Evolutionary conservation across 1,284 basidiomycete genomes (phyloP).

Genomic region (Rhodotorula sp.): DNA sequence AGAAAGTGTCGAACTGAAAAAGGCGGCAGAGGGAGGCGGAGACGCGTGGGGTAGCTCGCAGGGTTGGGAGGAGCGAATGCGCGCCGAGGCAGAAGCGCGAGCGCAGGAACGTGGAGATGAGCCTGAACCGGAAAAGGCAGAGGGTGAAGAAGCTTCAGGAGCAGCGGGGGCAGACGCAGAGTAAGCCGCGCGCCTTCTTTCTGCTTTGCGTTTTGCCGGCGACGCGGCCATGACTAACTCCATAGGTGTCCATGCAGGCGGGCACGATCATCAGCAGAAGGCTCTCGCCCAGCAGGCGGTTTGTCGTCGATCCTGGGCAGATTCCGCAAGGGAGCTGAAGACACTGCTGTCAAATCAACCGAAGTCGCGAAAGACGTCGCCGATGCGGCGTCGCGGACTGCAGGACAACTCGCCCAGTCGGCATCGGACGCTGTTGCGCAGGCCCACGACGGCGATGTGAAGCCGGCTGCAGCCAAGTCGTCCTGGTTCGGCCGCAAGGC

Average conservation of each 20-base stretch:
- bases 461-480: not conserved
- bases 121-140: not conserved
- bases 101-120: constrained; percentile 7
- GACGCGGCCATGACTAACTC: not conserved
- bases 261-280: not conserved
- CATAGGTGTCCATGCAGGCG: no score
- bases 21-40: constrained; percentile 10
- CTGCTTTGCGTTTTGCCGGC: not conserved
- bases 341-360: constrained; percentile 6
- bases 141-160: constrained; percentile 7
- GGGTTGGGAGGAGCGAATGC: constrained; percentile 15
- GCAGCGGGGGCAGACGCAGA: not conserved
- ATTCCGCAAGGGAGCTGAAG: constrained; percentile 5
- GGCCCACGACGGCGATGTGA: not conserved
- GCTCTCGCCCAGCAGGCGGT: not conserved
- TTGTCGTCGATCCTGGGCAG: constrained; percentile 9
- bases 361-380: constrained; percentile 11
- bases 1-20: not conserved
- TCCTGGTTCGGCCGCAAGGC: constrained; percentile 2
- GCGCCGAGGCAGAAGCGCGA: not conserved
- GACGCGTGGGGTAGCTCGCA: constrained; percentile 29
- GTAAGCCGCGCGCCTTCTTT: not conserved
- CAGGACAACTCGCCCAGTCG: not conserved
- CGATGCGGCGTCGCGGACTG: not conserved
- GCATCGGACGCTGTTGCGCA: not conserved